These are phyloP conservation scores for Neurospora sp. DNA, from an alignment of 495 filamentous ascomycete genomes.

Conservation along the genomic window DNA sequence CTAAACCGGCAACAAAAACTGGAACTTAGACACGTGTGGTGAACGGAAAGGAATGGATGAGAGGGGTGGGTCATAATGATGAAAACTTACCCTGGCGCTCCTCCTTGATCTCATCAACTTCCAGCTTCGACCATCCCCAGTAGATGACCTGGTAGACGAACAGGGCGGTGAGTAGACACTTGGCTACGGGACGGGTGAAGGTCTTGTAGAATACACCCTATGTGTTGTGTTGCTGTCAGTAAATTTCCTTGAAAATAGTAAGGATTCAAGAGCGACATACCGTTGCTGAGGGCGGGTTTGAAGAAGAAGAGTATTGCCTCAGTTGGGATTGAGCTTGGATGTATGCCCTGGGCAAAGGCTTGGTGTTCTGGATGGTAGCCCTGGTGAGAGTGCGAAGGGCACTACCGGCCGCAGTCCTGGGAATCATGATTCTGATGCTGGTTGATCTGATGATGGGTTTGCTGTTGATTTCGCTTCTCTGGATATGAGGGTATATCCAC, in stretches of 20 bases:
- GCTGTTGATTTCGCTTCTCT: neutral
- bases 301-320: constrained; percentile 5
- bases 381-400: neutral
- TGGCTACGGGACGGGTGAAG: constrained; percentile 70
- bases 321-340: neutral
- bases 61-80: neutral
- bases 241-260: too few species aligned
- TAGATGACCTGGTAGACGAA: constrained; percentile 83
- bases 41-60: neutral
- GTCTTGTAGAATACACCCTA: constrained; percentile 68
- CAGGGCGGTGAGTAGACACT: constrained; percentile 75
- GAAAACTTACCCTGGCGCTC: constrained; percentile 41
- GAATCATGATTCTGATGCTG: neutral
- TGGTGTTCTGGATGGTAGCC: neutral
- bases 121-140: constrained; percentile 80
- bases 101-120: constrained; percentile 59
- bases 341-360: neutral
- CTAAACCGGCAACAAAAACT: neutral
- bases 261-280: neutral
- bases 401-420: neutral
- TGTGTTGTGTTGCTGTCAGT: neutral
- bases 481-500: neutral
- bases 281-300: constrained; percentile 6
- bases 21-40: neutral
- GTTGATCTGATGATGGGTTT: neutral